phyloP scores from a whole-genome alignment of 148 eudicot genomes.

The Diospyros kaki region DNA sequence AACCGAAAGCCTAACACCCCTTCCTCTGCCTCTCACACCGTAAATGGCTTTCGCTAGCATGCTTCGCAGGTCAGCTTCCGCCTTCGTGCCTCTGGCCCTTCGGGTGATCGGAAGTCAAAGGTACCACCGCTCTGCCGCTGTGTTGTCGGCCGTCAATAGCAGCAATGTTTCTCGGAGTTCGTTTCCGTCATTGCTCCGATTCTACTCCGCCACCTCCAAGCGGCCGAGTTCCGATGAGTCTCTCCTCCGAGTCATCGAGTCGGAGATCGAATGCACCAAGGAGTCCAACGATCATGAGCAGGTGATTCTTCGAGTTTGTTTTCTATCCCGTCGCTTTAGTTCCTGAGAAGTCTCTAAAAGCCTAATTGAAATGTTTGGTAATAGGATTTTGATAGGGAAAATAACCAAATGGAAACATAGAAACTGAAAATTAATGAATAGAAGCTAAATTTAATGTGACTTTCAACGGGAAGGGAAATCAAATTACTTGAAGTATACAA shows the following conservation, averaged over 20 bases:
- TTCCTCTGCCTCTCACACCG: constrained; percentile 13
- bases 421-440: too few species aligned
- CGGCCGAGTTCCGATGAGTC: constrained; percentile 27
- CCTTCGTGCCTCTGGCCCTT: constrained; percentile 37
- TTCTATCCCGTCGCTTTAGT: not conserved
- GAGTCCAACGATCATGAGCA: constrained; percentile 36
- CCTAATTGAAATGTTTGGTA: too few species aligned
- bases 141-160: constrained; percentile 33
- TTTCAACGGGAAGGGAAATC: too few species aligned
- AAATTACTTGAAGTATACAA: too few species aligned
- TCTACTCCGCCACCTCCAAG: constrained; percentile 15
- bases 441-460: too few species aligned
- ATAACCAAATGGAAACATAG: too few species aligned
- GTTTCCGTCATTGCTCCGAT: constrained; percentile 24
- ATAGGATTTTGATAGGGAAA: too few species aligned
- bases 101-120: constrained; percentile 38
- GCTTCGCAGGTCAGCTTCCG: constrained; percentile 45
- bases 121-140: constrained; percentile 26
- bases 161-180: constrained; percentile 20
- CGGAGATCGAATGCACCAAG: constrained; percentile 51
- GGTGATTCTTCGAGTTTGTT: not conserved
- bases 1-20: not conserved
- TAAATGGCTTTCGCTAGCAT: constrained; percentile 51
- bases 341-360: too few species aligned
- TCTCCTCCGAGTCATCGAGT: constrained; percentile 43